Conservation (phyloP, 2,329 filamentous ascomycete genomes). For the Colletotrichum sp. region DNA sequence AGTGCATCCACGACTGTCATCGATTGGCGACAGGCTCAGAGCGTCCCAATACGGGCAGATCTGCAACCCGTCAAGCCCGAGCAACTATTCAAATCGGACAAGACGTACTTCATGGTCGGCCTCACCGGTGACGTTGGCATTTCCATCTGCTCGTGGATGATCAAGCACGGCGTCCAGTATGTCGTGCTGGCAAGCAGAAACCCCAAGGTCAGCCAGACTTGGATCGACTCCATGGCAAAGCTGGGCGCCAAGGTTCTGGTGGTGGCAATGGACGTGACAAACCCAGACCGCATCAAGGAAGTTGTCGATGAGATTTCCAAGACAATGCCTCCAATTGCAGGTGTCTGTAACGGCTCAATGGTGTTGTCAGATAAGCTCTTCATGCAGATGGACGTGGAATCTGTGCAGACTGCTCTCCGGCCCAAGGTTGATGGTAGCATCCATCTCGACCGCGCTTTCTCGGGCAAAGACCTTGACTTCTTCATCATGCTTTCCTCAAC, state of each 20-base stretch:
- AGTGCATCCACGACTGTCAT: neutral
- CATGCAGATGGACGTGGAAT: conserved; percentile 30
- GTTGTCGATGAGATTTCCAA: conserved; percentile 24
- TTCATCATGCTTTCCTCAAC: conserved; percentile 37
- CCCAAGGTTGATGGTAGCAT: conserved; percentile 40
- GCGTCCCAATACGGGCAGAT: neutral
- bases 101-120: conserved; percentile 36
- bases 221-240: conserved; percentile 16
- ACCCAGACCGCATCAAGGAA: neutral
- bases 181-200: conserved; percentile 40
- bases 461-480: conserved; percentile 33
- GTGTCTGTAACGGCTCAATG: conserved; percentile 42
- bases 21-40: neutral
- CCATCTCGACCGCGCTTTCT: conserved; percentile 34
- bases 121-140: conserved; percentile 34
- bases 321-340: conserved; percentile 37
- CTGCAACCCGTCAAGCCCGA: neutral
- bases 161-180: conserved; percentile 33
- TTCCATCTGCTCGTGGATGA: conserved; percentile 41
- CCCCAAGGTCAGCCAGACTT: conserved; percentile 28
- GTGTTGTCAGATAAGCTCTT: conserved; percentile 37
- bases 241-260: conserved; percentile 13
- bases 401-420: conserved; percentile 27
- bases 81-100: conserved; percentile 22
- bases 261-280: conserved; percentile 25